These are phyloP conservation scores for Trichoderma sp. DNA, from an alignment of 2,329 filamentous ascomycete genomes.

Conservation along the genomic window DNA sequence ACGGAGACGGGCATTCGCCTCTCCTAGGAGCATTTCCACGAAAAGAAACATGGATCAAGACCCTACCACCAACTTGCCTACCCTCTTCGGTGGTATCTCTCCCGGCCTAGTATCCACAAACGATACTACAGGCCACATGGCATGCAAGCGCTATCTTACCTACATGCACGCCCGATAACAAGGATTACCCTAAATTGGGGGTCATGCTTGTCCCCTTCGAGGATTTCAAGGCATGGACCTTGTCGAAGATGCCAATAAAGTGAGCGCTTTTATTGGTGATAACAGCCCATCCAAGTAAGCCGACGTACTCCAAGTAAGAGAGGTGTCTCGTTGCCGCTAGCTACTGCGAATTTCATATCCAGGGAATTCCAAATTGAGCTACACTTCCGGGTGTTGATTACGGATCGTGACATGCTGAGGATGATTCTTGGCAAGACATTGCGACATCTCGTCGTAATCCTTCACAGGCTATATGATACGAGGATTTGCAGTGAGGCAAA, in stretches of 20 bases:
- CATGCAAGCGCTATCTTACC: slow-evolving; percentile 3
- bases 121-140: slow-evolving; percentile 7
- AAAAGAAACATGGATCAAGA: background rate
- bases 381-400: background rate
- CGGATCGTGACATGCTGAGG: background rate
- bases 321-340: background rate
- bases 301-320: background rate
- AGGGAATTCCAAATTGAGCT: background rate
- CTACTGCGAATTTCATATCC: background rate
- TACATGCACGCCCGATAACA: background rate
- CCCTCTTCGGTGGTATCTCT: background rate
- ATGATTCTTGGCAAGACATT: background rate
- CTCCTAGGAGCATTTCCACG: background rate
- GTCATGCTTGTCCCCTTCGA: background rate
- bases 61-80: background rate
- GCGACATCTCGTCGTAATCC: background rate
- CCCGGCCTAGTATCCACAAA: background rate
- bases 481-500: background rate
- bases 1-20: background rate
- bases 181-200: background rate
- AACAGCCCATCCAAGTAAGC: background rate
- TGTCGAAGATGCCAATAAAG: background rate
- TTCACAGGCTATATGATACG: background rate
- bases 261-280: background rate
- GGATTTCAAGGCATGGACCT: background rate